Evolutionary conservation across 345 rosid genomes (phyloP), one percentile per base, ranked within the genome.

Genomic region (Erodium maritimum): DNA sequence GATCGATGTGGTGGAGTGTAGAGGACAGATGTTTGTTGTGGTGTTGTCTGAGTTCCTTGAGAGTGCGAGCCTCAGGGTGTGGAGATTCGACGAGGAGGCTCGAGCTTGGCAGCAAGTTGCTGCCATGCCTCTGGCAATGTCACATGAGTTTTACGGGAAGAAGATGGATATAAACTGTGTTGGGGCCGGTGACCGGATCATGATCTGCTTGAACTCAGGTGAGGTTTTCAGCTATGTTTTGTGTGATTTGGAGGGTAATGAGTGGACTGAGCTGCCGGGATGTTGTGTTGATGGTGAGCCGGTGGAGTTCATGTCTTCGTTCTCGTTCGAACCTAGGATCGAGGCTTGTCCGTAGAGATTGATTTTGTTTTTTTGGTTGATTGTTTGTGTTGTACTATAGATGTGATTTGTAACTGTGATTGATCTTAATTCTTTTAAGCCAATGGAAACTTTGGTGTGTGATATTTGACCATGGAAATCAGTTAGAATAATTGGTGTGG

Each of bases 141-240:
- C 95, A 11, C 89, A 85, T 50, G 96, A 82, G 61, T 78, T 87
- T 19, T 83, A 77, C 12, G 91, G 85, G 56, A 85, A 77, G 71
- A 85, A 77, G 65, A 85, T 80, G 56, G 96, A 87, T 53, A 74
- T 90, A 53, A 90, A 90, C 82, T 90, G 97, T 37, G 83, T 82
- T 2, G 94, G 94, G 23, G 77, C 70, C 12, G 87, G 90, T 22
- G 72, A 74, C 58, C 81, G 67, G 69, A 77, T 90, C 20, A 75
- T 90, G 21, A 70, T 87, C 46, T 90, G 97, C 81, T 71, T 85
- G 50, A 87, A 75, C 68, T 80, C 87, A 5, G 66, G 70, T 2
- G 89, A 80, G 69, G 55, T 75, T 61, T 87, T 64, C 66, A 71
- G 81, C 56, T 85, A 87, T 63, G 64, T 82, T 34, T 23, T 71